Base-by-base conservation (phyloP, 2,329 filamentous ascomycete species). In the Alternaria alternata region DNA sequence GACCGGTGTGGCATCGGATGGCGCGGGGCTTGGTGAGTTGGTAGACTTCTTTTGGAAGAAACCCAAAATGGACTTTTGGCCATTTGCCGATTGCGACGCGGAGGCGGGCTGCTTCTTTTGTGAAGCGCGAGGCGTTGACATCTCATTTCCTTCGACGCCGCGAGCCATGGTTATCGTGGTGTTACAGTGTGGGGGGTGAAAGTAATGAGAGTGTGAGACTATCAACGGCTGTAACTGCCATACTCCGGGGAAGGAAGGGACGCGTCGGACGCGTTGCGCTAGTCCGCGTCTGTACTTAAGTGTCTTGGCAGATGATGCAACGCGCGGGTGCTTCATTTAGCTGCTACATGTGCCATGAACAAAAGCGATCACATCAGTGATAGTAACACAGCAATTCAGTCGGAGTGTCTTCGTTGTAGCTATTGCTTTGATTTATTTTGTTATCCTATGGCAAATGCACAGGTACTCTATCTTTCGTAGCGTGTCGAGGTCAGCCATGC, bases 21-120 rank as follows among this genome's bases (percentile, higher is more conserved):
- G 74, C 22, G 76, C 75, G 36, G 76, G 71, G 61, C 75, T 78
- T 14, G 83, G 83, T 26, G 83, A 81, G 18, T 82, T 82, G 14
- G 83, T 79, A 3, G 83, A 81, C 62, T 84, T 80, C 75, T 85
- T 93, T 67, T 89, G 85, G 73, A 94, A 94, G 84, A 95, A 95
- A 43, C 91, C 90, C 36, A 93, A 82, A 61, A 95, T 93, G 54
- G 89, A 91, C 75, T 84, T 85, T 74, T 92, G 89, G 71, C 87
- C 88, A 72, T 88, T 88, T 63, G 78, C 78, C 20, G 82, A 79
- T 61, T 85, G 85, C 11, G 83, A 79, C 30, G 58, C 70, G 12
- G 80, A 78, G 44, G 80, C 78, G 44, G 79, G 78, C 42, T 80
- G 75, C 70, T 86, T 85, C 72, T 81, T 82, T 51, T 80, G 76